These are phyloP conservation scores for Penicillium sp. DNA, from an alignment of 2,329 filamentous ascomycete species.

Conservation along the genomic window DNA sequence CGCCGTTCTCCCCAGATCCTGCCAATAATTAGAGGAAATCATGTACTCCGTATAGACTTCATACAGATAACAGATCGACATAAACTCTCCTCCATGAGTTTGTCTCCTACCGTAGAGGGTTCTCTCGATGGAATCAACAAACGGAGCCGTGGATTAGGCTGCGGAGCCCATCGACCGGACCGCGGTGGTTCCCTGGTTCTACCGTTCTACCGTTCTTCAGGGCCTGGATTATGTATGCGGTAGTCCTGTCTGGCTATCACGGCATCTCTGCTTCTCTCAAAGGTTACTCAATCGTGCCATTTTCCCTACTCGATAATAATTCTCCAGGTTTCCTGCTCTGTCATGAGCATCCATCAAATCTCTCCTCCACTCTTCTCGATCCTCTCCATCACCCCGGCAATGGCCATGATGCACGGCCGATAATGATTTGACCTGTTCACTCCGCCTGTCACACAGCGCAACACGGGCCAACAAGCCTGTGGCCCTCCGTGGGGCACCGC, in stretches of 20 bases:
- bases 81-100: background rate
- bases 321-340: background rate
- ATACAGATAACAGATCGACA: too few relatives aligned
- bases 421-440: conserved; percentile 1
- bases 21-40: background rate
- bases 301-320: background rate
- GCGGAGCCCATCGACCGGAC: conserved; percentile 5
- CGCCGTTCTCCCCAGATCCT: background rate
- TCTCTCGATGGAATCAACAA: conserved; percentile 1
- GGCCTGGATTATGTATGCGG: background rate
- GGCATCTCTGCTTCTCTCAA: too few relatives aligned
- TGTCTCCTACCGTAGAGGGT: background rate
- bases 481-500: conserved; percentile 13
- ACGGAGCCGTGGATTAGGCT: conserved; percentile 5
- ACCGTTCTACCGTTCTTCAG: background rate
- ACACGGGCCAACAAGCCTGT: conserved; percentile 16
- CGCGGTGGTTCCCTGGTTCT: conserved; percentile 2
- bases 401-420: background rate
- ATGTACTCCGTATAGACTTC: too few relatives aligned
- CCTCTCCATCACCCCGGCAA: conserved; percentile 4
- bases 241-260: too few relatives aligned
- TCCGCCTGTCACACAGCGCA: conserved; percentile 15
- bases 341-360: background rate
- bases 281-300: background rate
- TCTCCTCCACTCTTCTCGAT: background rate